Base-by-base conservation (phyloP, 1,284 basidiomycete genomes). In the Erythrobasidium hasegawianum region DNA sequence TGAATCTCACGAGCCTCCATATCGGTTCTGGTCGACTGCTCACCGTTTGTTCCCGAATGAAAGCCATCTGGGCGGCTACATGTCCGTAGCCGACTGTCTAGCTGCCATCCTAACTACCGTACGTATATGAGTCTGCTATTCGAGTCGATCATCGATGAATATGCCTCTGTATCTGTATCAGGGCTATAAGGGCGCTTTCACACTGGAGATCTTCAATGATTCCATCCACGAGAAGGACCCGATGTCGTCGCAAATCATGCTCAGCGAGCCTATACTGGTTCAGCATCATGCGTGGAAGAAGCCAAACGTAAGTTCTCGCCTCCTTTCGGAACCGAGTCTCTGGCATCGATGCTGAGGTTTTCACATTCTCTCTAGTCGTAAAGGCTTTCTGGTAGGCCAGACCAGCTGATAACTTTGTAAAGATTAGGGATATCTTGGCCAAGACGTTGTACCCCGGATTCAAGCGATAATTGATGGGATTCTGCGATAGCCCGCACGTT, bases 131-230 rank as follows among this genome's bases (percentile, higher is more conserved):
- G 13, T 18, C 24, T 49, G 3, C n/a, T 58, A 3, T 1, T 26
- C 52, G 13, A 9, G 18, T 11, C 13, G 9, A 52, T n/a, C 24
- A 10, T 9, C 38, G 24, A 11, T 14, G 10, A 9, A 5, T 7
- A 5, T n/a, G n/a, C 11, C 16, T 16, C 5, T 13, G 40, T 3
- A 20, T 24, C 8, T 24, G 4, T 18, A 10, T 29, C 64, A 67
- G 64, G 64, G 64, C 16, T 67, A 67, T 57, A 59, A 67, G 29
- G 64, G 64, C 22, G 54, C 64, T n/a, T 43, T 59, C 54, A 67
- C 64, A 14, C 24, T 45, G 29, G 64, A 67, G 40, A 20, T 67
- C 47, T 67, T 67, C 64, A 67, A 67, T 52, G 49, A 59, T 38
- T 59, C 57, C 26, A 11, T 59, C 20, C 38, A 26, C 40, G 56